Conservation (phyloP, 345 rosid genomes). For the Tarenaya hassleriana region DNA sequence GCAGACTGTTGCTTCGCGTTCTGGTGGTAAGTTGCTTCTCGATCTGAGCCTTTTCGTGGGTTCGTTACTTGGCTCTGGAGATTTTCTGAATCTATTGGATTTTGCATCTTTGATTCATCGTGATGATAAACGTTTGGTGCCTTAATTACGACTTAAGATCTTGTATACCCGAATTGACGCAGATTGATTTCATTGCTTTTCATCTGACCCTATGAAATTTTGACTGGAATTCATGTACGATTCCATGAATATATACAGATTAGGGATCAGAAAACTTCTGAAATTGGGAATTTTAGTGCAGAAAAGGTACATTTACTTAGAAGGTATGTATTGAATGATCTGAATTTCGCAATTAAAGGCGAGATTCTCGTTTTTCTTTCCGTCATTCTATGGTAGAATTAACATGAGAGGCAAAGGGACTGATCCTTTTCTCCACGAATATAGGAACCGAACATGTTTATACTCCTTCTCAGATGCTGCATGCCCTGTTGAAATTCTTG, state of each 20-base stretch:
- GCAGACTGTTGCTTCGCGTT: constrained; percentile 88
- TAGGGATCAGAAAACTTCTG: too few relatives aligned
- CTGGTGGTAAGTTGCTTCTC: constrained; percentile 65
- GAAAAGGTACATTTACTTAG: too few relatives aligned
- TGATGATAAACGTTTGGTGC: too few relatives aligned
- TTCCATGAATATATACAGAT: too few relatives aligned
- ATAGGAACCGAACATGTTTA: too few relatives aligned
- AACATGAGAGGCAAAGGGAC: background rate
- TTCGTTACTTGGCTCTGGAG: background rate
- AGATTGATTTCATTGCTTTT: constrained; percentile 1
- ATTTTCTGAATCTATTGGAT: constrained; percentile 8
- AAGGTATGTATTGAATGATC: background rate
- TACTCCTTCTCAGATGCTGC: too few relatives aligned
- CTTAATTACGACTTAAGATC: too few relatives aligned
- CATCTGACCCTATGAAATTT: background rate
- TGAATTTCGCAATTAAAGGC: constrained; percentile 2
- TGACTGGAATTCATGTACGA: background rate
- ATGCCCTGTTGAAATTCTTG: too few relatives aligned
- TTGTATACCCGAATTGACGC: constrained; percentile 12
- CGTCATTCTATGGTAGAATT: background rate
- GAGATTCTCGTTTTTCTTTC: background rate
- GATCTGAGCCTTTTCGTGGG: constrained; percentile 7
- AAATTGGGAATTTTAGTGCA: too few relatives aligned
- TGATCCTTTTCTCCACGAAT: background rate
- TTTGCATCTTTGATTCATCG: constrained; percentile 13